Conservation (phyloP, 495 filamentous ascomycete species). For the Xylaria acuta region DNA sequence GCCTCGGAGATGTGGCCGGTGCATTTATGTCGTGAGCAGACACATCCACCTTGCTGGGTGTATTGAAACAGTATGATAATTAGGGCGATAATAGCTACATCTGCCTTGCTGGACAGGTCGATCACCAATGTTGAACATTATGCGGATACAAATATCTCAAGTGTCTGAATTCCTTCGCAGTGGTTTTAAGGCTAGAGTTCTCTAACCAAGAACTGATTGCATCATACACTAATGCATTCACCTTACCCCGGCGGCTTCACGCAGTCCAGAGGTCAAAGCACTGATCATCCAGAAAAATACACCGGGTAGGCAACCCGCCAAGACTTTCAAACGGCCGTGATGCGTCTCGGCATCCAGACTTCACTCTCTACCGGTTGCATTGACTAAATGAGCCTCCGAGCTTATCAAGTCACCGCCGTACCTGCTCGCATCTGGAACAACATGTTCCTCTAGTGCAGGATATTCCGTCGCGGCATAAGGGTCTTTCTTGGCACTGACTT, state of each 20-base stretch:
- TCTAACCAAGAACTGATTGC: too few relatives aligned
- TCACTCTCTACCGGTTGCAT: neutral
- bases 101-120: neutral
- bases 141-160: slow-evolving; percentile 4
- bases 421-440: neutral
- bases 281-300: slow-evolving; percentile 5
- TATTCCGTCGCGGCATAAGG: neutral
- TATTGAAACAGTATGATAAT: slow-evolving; percentile 4
- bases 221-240: slow-evolving; percentile 21
- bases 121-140: slow-evolving; percentile 7
- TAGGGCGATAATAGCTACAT: neutral
- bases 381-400: slow-evolving; percentile 11
- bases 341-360: slow-evolving; percentile 21
- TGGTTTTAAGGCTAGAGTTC: too few relatives aligned
- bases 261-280: slow-evolving; percentile 19
- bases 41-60: neutral
- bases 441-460: neutral
- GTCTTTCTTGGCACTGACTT: slow-evolving; percentile 10
- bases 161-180: neutral
- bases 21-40: neutral
- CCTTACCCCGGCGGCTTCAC: neutral
- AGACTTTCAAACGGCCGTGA: slow-evolving; percentile 5
- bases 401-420: neutral
- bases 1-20: neutral
- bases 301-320: slow-evolving; percentile 10